phyloP scores from a whole-genome alignment of 805 yeast genomes.

The Yamadazyma tumulicola region DNA sequence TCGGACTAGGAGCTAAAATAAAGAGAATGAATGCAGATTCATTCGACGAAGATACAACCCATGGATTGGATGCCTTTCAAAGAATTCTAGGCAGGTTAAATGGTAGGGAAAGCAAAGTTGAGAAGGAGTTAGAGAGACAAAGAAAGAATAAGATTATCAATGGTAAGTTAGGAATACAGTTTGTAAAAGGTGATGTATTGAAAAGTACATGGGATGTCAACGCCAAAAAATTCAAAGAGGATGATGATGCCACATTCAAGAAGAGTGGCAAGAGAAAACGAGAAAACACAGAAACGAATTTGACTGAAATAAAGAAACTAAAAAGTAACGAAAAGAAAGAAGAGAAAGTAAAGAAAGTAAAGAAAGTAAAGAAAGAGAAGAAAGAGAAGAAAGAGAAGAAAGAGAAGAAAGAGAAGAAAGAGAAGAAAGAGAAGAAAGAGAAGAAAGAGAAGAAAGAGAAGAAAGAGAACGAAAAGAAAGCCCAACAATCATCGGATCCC shows the following conservation, averaged over 20 bases:
- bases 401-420: slow-evolving; percentile 21
- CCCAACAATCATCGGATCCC: too few species aligned
- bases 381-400: slow-evolving; percentile 21
- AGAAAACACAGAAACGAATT: slow-evolving; percentile 18
- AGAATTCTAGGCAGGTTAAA: slow-evolving; percentile 83
- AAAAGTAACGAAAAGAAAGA: slow-evolving; percentile 18
- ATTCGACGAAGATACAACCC: slow-evolving; percentile 77
- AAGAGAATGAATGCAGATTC: slow-evolving; percentile 61
- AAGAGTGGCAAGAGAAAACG: slow-evolving; percentile 15
- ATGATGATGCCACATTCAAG: neutral
- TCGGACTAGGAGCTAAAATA: slow-evolving; percentile 86
- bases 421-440: slow-evolving; percentile 23
- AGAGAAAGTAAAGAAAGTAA: slow-evolving; percentile 20
- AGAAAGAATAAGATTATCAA: slow-evolving; percentile 67
- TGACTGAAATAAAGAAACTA: slow-evolving; percentile 19
- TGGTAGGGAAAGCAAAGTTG: slow-evolving; percentile 72
- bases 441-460: slow-evolving; percentile 11
- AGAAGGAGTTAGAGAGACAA: slow-evolving; percentile 63
- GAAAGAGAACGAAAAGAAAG: slow-evolving; percentile 8
- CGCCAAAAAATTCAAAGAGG: slow-evolving; percentile 19
- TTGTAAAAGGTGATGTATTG: slow-evolving; percentile 80
- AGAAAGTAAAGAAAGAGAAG: slow-evolving; percentile 15
- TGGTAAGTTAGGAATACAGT: slow-evolving; percentile 85
- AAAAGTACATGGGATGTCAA: slow-evolving; percentile 80
- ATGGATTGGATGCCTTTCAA: slow-evolving; percentile 92